Evolutionary conservation across 129 eudicot genomes (phyloP), one percentile per base, ranked within the genome.

Genomic region (Lactuca saligna): DNA sequence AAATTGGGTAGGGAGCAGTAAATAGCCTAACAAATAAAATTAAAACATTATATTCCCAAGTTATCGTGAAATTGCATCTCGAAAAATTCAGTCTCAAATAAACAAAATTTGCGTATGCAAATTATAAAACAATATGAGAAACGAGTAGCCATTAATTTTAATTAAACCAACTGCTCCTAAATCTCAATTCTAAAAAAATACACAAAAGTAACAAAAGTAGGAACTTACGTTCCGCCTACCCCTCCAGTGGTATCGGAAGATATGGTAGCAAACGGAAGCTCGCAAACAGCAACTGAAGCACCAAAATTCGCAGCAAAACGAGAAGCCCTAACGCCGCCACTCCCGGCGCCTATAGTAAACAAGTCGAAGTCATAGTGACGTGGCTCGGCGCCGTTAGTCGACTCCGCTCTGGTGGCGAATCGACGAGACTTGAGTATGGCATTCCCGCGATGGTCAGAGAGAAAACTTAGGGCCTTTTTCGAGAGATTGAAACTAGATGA

Each of bases 291-390:
- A 15, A 89, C 97, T 0, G 85, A 79, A 48, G 99, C 99, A 5
- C 99, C 99, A 46, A 83, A 82, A 87, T 82, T 89, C 64, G 99
- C 73, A 7, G 99, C 99, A 67, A 89, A 94, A 33, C 99, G 92
- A 4, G 99, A 94, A 65, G 99, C 99, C 81, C 99, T 83, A 46
- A 94, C 99, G 34, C 99, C 99, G 17, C 99, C 99, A 17, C 97
- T 89, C 3, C 99, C 99, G 53, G 99, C 99, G 16, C 99, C 99
- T 48, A 94, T 85, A 1, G 99, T 94, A 68, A 94, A 94, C 49
- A 94, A 85, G 78, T 94, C 99, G 55, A 79, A 94, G 65, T 94
- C 99, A 69, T 75, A 92, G 68, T 68, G 78, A 11, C 84, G 78
- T 5, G 83, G 82, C 75, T 93, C 91, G 57, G 86, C 80, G 60